These are phyloP conservation scores for Hamamelis virginiana DNA, from an alignment of 164 flowering plant genomes.

Conservation along the genomic window DNA sequence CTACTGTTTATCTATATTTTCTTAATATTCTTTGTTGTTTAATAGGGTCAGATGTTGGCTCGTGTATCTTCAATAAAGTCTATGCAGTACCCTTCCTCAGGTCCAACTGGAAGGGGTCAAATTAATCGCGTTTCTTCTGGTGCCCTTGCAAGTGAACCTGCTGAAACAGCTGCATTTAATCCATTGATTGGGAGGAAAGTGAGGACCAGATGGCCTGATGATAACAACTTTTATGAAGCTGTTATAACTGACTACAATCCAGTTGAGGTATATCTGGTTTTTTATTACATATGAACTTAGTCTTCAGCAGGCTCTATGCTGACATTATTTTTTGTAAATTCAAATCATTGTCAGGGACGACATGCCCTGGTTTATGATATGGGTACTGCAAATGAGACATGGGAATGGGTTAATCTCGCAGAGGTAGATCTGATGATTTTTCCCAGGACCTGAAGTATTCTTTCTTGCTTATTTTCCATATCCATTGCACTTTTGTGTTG, in stretches of 20 bases:
- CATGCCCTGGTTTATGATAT: constrained; percentile 44
- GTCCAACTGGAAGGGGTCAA: constrained; percentile 63
- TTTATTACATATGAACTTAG: background rate
- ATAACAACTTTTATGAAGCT: constrained; percentile 47
- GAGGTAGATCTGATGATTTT: constrained; percentile 28
- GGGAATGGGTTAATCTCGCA: constrained; percentile 46
- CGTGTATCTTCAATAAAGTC: constrained; percentile 47
- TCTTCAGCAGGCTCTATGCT: background rate
- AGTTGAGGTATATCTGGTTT: constrained; percentile 26
- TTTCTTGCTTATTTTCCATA: background rate
- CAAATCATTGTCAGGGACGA: constrained; percentile 24
- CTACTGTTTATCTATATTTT: background rate
- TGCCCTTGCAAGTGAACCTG: constrained; percentile 18
- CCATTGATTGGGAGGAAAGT: constrained; percentile 38
- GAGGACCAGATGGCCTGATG: constrained; percentile 50
- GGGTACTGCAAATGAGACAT: constrained; percentile 36
- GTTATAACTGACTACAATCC: constrained; percentile 37
- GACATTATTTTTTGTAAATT: background rate
- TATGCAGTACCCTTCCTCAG: constrained; percentile 50
- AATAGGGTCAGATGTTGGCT: constrained; percentile 29
- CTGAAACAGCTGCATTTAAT: constrained; percentile 22
- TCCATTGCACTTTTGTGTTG: background rate
- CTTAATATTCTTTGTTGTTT: background rate
- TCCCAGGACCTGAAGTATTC: background rate
- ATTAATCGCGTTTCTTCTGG: constrained; percentile 39